phyloP scores from a whole-genome alignment of 1,284 basidiomycete genomes.

The Fomitiporia mediterranea region DNA sequence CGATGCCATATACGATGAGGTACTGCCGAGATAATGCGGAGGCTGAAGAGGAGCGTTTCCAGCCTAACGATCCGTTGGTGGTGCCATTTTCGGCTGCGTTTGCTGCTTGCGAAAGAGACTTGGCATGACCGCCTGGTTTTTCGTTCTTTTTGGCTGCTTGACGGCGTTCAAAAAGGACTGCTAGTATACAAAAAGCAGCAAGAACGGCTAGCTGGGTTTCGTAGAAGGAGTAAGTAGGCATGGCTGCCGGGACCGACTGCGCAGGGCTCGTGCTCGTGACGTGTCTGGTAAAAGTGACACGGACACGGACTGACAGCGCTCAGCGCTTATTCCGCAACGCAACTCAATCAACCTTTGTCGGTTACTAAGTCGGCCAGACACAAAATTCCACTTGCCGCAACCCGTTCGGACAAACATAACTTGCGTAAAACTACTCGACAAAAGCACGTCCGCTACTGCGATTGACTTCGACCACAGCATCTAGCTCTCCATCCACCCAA shows the following conservation, averaged over 20 bases:
- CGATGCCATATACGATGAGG: conserved; percentile 61
- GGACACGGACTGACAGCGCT: not conserved
- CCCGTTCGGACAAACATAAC: no score
- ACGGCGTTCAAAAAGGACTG: conserved; percentile 45
- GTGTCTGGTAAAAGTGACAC: not conserved
- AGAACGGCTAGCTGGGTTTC: conserved; percentile 48
- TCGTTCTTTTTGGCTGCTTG: conserved; percentile 31
- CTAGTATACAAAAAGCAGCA: conserved; percentile 38
- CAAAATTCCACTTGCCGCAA: no score
- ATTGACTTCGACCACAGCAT: no score
- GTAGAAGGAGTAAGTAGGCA: conserved; percentile 38
- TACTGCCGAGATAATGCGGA: conserved; percentile 50
- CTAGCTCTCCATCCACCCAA: no score
- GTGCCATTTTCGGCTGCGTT: conserved; percentile 35
- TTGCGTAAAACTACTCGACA: no score
- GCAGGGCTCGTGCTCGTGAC: no score
- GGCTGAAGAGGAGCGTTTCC: conserved; percentile 19
- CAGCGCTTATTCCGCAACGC: no score
- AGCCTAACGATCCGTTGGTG: conserved; percentile 21
- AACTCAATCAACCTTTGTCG: no score
- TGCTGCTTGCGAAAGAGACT: conserved; percentile 24
- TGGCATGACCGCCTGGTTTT: conserved; percentile 16
- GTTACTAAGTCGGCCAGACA: no score
- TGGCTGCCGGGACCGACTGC: not conserved
- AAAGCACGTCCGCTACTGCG: no score